These are phyloP conservation scores for Fusarium sp. DNA, from an alignment of 2,329 filamentous ascomycete species.

Conservation along the genomic window DNA sequence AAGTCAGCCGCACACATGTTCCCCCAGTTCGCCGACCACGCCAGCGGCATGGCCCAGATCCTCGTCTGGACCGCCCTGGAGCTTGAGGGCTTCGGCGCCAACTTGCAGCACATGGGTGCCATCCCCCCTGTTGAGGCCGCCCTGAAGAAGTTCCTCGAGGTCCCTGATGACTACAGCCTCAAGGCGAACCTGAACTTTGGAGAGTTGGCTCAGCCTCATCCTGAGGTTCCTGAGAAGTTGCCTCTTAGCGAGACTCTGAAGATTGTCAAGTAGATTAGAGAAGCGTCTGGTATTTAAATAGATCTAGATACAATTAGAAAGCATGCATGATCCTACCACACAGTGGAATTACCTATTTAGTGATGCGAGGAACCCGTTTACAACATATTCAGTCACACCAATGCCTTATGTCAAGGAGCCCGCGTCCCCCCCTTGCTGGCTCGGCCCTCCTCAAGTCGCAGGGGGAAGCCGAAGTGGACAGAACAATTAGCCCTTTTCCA, in stretches of 20 bases:
- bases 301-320: background rate
- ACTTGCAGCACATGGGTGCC: constrained; percentile 39
- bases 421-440: background rate
- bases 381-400: background rate
- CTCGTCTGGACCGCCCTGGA: constrained; percentile 39
- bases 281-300: background rate
- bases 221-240: constrained; percentile 29
- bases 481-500: background rate
- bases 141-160: constrained; percentile 27
- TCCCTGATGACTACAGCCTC: constrained; percentile 33
- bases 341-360: background rate
- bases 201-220: constrained; percentile 33
- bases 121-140: constrained; percentile 38
- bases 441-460: background rate
- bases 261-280: background rate
- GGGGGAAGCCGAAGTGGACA: background rate
- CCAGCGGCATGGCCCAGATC: constrained; percentile 36
- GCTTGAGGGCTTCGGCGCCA: constrained; percentile 39
- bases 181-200: constrained; percentile 39
- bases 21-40: constrained; percentile 29
- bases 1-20: constrained; percentile 28
- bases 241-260: constrained; percentile 35
- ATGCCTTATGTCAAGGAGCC: background rate
- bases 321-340: background rate
- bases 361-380: background rate